Base-by-base conservation (phyloP, 1,284 basidiomycete genomes). In the Ganoderma leucocontextum region DNA sequence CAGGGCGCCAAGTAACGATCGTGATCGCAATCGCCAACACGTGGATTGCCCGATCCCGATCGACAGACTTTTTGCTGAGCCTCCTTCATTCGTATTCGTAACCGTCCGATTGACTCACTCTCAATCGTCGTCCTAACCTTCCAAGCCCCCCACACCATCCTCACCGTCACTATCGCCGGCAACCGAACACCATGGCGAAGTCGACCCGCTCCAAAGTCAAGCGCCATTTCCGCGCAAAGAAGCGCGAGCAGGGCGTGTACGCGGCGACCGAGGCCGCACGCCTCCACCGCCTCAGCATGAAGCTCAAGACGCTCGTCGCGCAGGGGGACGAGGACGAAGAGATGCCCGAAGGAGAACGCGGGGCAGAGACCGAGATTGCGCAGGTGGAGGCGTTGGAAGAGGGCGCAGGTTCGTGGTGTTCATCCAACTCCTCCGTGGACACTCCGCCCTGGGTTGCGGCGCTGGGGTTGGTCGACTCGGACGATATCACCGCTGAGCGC, bases 201-300 rank as follows among this genome's bases (percentile, higher is more conserved):
- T 96, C 95, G 53, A 88, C 93, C 63, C 89, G 96, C 77, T 95
- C 95, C 22, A 97, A 96, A 83, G 86, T 89, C 71, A 98, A 98
- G 82, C 91, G 95, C 63, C 85, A 90, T 41, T 94, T 91, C 78
- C 90, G 97, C 71, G 86, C 91, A 17, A 92, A 93, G 77, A 98
- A 98, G 83, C 91, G 97, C 70, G 86, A 90, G 77, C 85, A 89
- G 64, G 90, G 92, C 61, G 89, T 94, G 72, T 98, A 96, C 79
- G 94, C 95, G 64, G 94, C 91, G 1, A 86, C 89, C 2, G 92
- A 96, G 73, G 95, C 96, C 15, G 94, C 94, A 35, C 91, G 97
- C 47, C 84, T 97, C 22, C 82, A 93, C 70, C 88, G 95, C 62
- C 84, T 98, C 58, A 89, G 90, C 71, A 78, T 87, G 68, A 94